Evolutionary conservation across 768 basidiomycete species (phyloP).

Genomic region (Hebeloma cylindrosporum): DNA sequence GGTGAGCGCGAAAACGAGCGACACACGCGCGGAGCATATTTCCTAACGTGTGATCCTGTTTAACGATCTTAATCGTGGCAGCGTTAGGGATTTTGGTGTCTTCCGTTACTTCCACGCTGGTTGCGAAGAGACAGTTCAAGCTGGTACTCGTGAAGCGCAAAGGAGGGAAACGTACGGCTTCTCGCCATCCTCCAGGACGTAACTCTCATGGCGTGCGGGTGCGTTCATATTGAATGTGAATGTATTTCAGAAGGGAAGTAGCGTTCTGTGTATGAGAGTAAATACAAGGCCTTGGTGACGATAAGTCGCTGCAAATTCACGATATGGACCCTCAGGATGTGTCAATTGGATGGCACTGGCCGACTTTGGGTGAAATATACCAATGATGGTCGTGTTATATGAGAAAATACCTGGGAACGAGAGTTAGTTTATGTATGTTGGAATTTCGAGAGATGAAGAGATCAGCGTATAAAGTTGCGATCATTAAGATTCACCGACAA

Average conservation of each 20-base stretch:
- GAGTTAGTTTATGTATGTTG: conserved; percentile 7
- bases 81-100: conserved; percentile 99
- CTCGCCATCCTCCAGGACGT: conserved; percentile 91
- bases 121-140: conserved; percentile 3
- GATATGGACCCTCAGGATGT: neutral
- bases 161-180: conserved; percentile 69
- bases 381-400: neutral
- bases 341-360: neutral
- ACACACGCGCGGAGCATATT: conserved; percentile 92
- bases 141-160: conserved; percentile 10
- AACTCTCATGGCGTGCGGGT: conserved; percentile 89
- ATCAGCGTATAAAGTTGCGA: conserved; percentile 52
- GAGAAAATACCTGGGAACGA: conserved; percentile 8
- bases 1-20: conserved; percentile 1
- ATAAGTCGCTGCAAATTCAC: conserved; percentile 16
- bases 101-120: conserved; percentile 85
- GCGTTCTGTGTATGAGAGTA: conserved; percentile 16
- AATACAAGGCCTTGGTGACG: conserved; percentile 15
- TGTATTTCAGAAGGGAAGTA: conserved; percentile 16
- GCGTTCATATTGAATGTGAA: conserved; percentile 70
- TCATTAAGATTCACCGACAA: conserved; percentile 69
- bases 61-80: conserved; percentile 89
- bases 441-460: conserved; percentile 1
- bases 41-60: conserved; percentile 96
- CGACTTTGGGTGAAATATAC: too few species aligned